Evolutionary conservation across 768 basidiomycete species (phyloP), one percentile per base, ranked within the genome.

Genomic region (Amyloporia xantha): DNA sequence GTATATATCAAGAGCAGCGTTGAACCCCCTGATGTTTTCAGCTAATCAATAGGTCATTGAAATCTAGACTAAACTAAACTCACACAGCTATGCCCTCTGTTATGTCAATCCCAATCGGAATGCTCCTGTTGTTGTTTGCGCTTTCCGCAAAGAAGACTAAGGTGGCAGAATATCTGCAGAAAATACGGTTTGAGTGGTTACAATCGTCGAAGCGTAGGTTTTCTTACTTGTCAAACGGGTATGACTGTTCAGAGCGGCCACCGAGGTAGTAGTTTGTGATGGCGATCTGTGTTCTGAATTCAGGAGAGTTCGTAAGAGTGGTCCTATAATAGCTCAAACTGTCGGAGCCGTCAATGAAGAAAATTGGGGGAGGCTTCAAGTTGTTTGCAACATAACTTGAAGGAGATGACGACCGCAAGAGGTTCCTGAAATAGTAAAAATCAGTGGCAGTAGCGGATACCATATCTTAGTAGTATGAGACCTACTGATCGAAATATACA

Each of bases 201-300:
- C n/a, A n/a, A n/a, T n/a, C n/a, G n/a, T n/a, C n/a, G n/a, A n/a
- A n/a, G n/a, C n/a, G n/a, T n/a, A n/a, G n/a, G n/a, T n/a, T n/a
- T n/a, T n/a, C 54, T 42, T 45, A 52, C 54, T 55, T 50, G 35
- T 55, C 54, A 30, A 52, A 55, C 2, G 54, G 54, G 33, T 55
- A 55, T 1, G 54, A 49, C 24, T 55, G 54, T 2, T 45, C 39
- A 5, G 54, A 46, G 6, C 54, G 54, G 17, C 46, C 44, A 3
- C 48, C 48, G n/a, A n/a, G n/a, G 12, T 46, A 43, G 44, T 26
- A 51, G 37, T 52, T 52, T 3, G 48, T 47, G 20, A 55, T 49
- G 7, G 48, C 48, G 20, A 55, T 48, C 12, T 49, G 43, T 3
- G 54, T 55, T 17, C 54, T 39, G 48, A 55, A 55, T 1, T 37